Conservation (phyloP, 176 grass and related monocot genomes). For the Neostapfia colusana region DNA sequence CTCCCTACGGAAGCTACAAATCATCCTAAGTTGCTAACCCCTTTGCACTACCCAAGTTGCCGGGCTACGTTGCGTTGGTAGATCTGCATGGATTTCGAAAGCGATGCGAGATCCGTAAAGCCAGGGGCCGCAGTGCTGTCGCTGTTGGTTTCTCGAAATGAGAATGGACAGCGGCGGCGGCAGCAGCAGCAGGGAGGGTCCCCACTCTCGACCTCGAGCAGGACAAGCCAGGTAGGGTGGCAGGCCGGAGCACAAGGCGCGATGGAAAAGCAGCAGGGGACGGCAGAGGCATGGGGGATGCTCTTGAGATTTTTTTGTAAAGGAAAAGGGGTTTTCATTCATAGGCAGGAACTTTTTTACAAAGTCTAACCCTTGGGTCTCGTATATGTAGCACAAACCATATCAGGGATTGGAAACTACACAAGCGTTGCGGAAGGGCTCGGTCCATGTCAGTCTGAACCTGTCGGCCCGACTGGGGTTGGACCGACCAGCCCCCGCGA, state of each 20-base stretch:
- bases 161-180: background rate
- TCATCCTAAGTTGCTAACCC: background rate
- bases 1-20: background rate
- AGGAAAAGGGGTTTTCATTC: no score
- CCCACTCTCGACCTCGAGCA: background rate
- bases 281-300: constrained; percentile 21
- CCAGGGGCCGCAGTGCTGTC: constrained; percentile 9
- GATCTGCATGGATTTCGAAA: constrained; percentile 42
- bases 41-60: background rate
- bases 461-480: background rate
- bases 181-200: background rate
- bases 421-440: no score
- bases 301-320: constrained; percentile 35
- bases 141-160: background rate
- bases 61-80: background rate
- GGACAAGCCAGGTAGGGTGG: background rate
- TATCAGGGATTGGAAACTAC: no score
- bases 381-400: no score
- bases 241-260: background rate
- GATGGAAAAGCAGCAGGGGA: background rate
- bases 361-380: no score
- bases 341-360: no score
- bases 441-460: background rate
- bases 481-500: background rate
- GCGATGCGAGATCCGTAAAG: constrained; percentile 44